These are phyloP conservation scores for Podospora sp. DNA, from an alignment of 495 filamentous ascomycete genomes.

Conservation along the genomic window DNA sequence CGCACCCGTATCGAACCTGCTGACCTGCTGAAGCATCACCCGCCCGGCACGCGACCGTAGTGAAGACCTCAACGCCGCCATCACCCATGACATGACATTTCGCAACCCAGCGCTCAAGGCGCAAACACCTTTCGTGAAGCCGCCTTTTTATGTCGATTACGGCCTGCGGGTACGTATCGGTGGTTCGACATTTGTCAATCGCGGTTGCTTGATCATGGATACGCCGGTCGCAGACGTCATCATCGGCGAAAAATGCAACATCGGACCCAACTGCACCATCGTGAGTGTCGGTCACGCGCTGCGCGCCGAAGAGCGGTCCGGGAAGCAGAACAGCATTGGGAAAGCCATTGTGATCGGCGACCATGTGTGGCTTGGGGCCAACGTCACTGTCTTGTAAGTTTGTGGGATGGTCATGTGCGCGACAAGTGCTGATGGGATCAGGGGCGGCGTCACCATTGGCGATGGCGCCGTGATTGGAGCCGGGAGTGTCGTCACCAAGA, in stretches of 20 bases:
- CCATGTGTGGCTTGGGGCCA: slow-evolving; percentile 60
- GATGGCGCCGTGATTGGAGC: slow-evolving; percentile 41
- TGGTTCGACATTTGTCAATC: slow-evolving; percentile 41
- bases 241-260: slow-evolving; percentile 39
- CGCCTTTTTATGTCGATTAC: slow-evolving; percentile 41
- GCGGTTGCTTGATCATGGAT: slow-evolving; percentile 42
- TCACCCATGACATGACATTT: slow-evolving; percentile 42
- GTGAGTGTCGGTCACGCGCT: slow-evolving; percentile 34
- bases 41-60: slow-evolving; percentile 34
- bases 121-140: slow-evolving; percentile 40
- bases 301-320: slow-evolving; percentile 30
- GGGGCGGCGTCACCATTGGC: slow-evolving; percentile 39
- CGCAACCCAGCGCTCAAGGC: slow-evolving; percentile 34
- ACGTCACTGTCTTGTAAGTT: slow-evolving; percentile 46
- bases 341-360: slow-evolving; percentile 38
- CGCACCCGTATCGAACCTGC: background rate
- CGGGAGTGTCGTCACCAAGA: slow-evolving; percentile 34
- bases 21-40: slow-evolving; percentile 32
- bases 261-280: slow-evolving; percentile 40
- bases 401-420: background rate
- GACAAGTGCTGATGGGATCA: background rate
- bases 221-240: slow-evolving; percentile 41
- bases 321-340: slow-evolving; percentile 35
- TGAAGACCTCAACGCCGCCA: slow-evolving; percentile 25
- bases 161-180: slow-evolving; percentile 38